Evolutionary conservation across 805 yeast genomes (phyloP).

Genomic region (Metschnikowia vanudenii): DNA sequence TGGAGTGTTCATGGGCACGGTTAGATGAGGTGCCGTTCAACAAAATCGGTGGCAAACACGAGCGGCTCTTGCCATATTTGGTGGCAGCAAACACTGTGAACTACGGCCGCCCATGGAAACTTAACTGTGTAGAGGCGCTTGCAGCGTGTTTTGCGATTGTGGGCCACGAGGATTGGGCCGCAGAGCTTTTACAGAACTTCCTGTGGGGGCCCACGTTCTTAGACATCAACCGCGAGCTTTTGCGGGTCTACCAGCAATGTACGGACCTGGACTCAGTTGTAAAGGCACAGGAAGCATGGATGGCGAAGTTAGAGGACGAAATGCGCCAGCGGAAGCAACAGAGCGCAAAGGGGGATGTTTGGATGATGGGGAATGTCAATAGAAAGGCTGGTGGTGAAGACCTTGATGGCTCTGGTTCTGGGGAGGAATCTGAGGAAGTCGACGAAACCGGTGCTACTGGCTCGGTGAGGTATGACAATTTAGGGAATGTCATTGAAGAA

Average conservation of each 20-base stretch:
- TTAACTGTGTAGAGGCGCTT: constrained; percentile 95
- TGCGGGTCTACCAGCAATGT: constrained; percentile 73
- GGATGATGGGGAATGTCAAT: constrained; percentile 80
- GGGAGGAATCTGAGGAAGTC: not conserved
- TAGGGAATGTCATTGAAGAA: constrained; percentile 20
- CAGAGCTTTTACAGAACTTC: constrained; percentile 68
- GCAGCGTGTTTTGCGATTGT: constrained; percentile 97
- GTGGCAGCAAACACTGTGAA: constrained; percentile 97
- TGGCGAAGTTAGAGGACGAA: constrained; percentile 66
- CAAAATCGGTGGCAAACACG: constrained; percentile 88
- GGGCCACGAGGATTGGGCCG: constrained; percentile 89
- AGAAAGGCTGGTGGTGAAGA: constrained; percentile 30
- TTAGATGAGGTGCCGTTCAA: constrained; percentile 94
- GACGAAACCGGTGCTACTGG: not conserved
- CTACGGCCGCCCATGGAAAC: constrained; percentile 92
- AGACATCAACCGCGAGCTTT: constrained; percentile 73
- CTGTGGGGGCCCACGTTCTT: constrained; percentile 93
- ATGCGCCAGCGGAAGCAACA: constrained; percentile 57
- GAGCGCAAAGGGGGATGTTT: constrained; percentile 56
- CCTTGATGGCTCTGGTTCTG: not conserved
- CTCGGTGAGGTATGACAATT: constrained; percentile 13
- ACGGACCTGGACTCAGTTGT: constrained; percentile 75
- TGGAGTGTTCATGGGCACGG: constrained; percentile 98
- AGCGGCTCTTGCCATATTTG: constrained; percentile 83
- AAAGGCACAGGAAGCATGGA: constrained; percentile 72